These are phyloP conservation scores for Neurospora pannonica DNA, from an alignment of 495 filamentous ascomycete species.

Conservation along the genomic window DNA sequence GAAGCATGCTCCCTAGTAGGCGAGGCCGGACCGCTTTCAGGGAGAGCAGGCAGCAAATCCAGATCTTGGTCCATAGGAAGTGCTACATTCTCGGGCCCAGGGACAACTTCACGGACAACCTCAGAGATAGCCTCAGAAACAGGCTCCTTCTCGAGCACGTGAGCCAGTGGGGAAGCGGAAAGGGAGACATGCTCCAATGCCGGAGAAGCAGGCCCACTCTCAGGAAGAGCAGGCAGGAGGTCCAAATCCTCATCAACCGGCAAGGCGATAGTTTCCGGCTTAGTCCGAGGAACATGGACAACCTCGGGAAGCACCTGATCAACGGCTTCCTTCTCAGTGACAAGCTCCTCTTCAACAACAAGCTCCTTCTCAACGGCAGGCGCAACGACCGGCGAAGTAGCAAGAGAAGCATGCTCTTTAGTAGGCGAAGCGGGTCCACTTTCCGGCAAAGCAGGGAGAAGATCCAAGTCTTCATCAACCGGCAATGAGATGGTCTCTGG, in stretches of 20 bases:
- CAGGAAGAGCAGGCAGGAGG: background rate
- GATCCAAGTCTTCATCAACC: background rate
- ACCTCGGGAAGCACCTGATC: no score
- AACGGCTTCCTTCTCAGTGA: no score
- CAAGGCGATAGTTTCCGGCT: background rate
- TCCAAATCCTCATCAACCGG: background rate
- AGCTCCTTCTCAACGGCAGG: no score
- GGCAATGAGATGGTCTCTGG: background rate
- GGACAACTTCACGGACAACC: no score
- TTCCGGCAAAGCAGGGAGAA: background rate
- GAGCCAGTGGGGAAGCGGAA: background rate
- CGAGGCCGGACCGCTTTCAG: background rate
- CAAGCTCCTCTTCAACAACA: no score
- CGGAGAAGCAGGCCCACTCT: conserved; percentile 1
- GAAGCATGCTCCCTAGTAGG: background rate
- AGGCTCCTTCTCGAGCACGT: background rate
- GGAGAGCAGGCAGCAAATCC: background rate
- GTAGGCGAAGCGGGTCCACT: background rate
- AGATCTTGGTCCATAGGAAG: background rate
- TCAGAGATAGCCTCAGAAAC: background rate
- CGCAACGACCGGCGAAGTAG: background rate
- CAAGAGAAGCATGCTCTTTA: background rate
- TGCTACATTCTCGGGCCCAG: background rate
- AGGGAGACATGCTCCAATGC: background rate
- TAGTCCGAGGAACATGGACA: no score